These are phyloP conservation scores for Coniosporium apollinis DNA, from an alignment of 495 filamentous ascomycete species.

Conservation along the genomic window DNA sequence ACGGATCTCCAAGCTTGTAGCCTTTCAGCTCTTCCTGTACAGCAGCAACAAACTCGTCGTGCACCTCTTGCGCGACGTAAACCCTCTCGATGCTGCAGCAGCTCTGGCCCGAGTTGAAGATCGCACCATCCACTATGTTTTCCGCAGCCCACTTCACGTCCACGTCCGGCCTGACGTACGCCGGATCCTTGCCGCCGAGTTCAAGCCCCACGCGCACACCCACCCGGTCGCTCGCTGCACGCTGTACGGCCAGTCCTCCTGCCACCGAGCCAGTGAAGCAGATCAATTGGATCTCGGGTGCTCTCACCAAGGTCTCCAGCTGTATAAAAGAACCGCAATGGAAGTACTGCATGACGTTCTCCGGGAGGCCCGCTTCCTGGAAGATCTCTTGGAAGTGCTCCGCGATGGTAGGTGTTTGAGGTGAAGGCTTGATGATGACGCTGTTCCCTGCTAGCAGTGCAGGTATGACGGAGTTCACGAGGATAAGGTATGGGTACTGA, in stretches of 20 bases:
- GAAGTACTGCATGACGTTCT: slow-evolving; percentile 73
- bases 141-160: slow-evolving; percentile 79
- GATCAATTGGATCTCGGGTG: slow-evolving; percentile 55
- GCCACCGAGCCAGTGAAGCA: slow-evolving; percentile 92
- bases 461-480: slow-evolving; percentile 80
- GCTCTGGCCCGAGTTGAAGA: slow-evolving; percentile 95
- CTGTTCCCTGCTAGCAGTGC: slow-evolving; percentile 75
- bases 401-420: slow-evolving; percentile 78
- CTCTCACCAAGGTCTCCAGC: slow-evolving; percentile 56
- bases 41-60: slow-evolving; percentile 63
- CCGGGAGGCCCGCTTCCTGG: slow-evolving; percentile 55
- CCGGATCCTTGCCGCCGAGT: slow-evolving; percentile 84
- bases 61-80: slow-evolving; percentile 72
- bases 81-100: slow-evolving; percentile 88
- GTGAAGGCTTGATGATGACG: slow-evolving; percentile 83
- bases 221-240: slow-evolving; percentile 60
- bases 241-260: slow-evolving; percentile 70
- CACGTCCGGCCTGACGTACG: slow-evolving; percentile 73
- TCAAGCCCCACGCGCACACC: slow-evolving; percentile 67
- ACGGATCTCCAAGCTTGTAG: slow-evolving; percentile 80
- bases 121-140: slow-evolving; percentile 80
- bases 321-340: slow-evolving; percentile 59
- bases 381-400: slow-evolving; percentile 69
- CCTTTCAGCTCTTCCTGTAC: slow-evolving; percentile 66
- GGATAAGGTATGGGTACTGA: slow-evolving; percentile 82